phyloP scores from a whole-genome alignment of 345 rosid species.

The Ailanthus altissimus region DNA sequence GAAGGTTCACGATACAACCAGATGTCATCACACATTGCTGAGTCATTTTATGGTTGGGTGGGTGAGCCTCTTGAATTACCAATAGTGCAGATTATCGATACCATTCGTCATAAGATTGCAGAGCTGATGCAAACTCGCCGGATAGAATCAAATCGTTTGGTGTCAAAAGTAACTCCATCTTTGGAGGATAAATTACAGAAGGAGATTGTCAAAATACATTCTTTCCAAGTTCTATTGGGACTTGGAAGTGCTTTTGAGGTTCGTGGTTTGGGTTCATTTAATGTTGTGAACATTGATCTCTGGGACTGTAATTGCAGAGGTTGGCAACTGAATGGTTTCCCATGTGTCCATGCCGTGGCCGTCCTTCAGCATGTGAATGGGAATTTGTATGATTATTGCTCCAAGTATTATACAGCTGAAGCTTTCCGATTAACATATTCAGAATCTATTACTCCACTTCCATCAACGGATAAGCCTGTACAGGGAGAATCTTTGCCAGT shows the following conservation, averaged over 20 bases:
- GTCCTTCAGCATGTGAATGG: slow-evolving; percentile 42
- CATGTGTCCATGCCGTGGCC: slow-evolving; percentile 62
- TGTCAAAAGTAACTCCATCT: slow-evolving; percentile 48
- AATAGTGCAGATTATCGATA: slow-evolving; percentile 34
- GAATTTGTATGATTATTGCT: slow-evolving; percentile 46
- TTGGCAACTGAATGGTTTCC: slow-evolving; percentile 53
- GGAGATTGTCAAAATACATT: slow-evolving; percentile 29
- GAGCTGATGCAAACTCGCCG: slow-evolving; percentile 41
- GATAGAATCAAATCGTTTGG: slow-evolving; percentile 40
- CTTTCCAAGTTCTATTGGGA: slow-evolving; percentile 48
- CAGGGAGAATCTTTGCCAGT: slow-evolving; percentile 16
- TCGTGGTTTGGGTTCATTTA: slow-evolving; percentile 35
- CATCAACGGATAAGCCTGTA: slow-evolving; percentile 19
- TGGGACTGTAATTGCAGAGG: slow-evolving; percentile 52
- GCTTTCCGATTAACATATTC: slow-evolving; percentile 45
- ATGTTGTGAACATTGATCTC: slow-evolving; percentile 48
- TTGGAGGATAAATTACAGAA: slow-evolving; percentile 47
- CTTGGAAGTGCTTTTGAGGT: slow-evolving; percentile 57
- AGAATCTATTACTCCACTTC: slow-evolving; percentile 44
- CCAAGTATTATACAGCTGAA: slow-evolving; percentile 46
- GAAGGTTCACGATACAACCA: slow-evolving; percentile 50
- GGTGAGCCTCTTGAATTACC: slow-evolving; percentile 32
- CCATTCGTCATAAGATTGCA: slow-evolving; percentile 42
- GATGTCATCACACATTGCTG: slow-evolving; percentile 34
- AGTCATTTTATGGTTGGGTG: slow-evolving; percentile 43